Base-by-base conservation (phyloP, 768 basidiomycete species). In the Suillus decipiens region DNA sequence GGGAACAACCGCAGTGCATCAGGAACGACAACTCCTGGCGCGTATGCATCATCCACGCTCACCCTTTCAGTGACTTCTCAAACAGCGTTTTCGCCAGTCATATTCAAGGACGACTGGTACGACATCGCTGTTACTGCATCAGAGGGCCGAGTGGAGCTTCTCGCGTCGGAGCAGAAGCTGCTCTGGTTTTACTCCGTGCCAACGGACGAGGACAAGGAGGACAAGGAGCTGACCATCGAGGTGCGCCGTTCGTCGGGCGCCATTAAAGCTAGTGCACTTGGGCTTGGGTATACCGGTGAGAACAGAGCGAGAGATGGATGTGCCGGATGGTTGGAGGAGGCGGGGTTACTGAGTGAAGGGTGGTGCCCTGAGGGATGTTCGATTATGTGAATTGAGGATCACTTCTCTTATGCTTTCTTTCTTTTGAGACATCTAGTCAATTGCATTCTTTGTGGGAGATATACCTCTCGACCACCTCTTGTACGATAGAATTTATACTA, bases 161-260 rank as follows among this genome's bases (percentile, higher is more conserved):
- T 80, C 14, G 84, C 83, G 3, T 74, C 77, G 9, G 83, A 81
- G 14, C 84, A 86, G 72, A 76, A 67, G n/a, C 69, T 89, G 50
- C 75, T 72, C 60, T 89, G 84, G 84, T 81, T 70, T 63, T 85
- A 85, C 64, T 68, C 68, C 15, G 67, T 76, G 1, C 80, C 82
- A 5, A 59, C 57, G 10, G 62, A 33, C 0, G 73, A 70, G 17
- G 28, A 28, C 3, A 63, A 65, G 22, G 69, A 68, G 24, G 65
- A 60, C 24, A 67, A 63, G 22, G 76, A 73, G 59, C 75, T 79
- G 67, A 75, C 72, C 59, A 79, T 85, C 62, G 76, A 78, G 67
- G 68, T 85, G 55, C 75, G 70, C 66, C 66, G 84, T 48, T 67
- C 67, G 1, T 79, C 79, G 12, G 83, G 84, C 1, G 72, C 79